A percentile compares a stretch with the other conserved stretches of the same genome.
These are phyloP conservation scores for Corinectria fuckeliana DNA, from an alignment of 2,329 filamentous ascomycete species.

Conservation along the genomic window DNA sequence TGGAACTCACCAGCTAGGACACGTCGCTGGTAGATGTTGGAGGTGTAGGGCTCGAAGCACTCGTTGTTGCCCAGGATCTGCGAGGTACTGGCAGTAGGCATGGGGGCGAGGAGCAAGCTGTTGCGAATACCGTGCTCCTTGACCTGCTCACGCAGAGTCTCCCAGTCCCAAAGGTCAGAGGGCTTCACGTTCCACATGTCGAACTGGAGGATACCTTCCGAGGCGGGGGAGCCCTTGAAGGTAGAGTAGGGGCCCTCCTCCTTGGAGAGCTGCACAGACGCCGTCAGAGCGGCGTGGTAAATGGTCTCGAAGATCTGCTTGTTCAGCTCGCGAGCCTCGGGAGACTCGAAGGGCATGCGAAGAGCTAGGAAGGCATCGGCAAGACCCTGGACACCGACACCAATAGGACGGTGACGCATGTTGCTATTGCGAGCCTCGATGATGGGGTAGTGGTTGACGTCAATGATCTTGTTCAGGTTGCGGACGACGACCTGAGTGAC, in stretches of 20 bases:
- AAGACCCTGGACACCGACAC: conserved; percentile 95
- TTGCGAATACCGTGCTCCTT: conserved; percentile 94
- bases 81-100: conserved; percentile 96
- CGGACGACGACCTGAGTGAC: conserved; percentile 90
- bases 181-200: conserved; percentile 98
- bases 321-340: conserved; percentile 92
- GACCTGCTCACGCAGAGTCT: conserved; percentile 84
- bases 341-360: conserved; percentile 95
- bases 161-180: conserved; percentile 96
- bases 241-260: conserved; percentile 84
- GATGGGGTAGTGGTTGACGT: conserved; percentile 98
- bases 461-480: conserved; percentile 98
- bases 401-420: conserved; percentile 94
- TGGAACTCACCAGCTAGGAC: conserved; percentile 99
- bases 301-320: conserved; percentile 99
- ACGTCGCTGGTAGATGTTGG: conserved; percentile 99
- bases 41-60: conserved; percentile 99
- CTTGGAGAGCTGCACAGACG: conserved; percentile 86
- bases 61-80: conserved; percentile 99
- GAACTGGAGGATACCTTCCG: conserved; percentile 94
- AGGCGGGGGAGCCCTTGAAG: conserved; percentile 92
- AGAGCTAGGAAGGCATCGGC: conserved; percentile 98
- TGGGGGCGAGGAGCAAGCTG: conserved; percentile 92
- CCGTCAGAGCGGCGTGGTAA: conserved; percentile 92
- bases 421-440: conserved; percentile 93